A percentile compares a stretch with the other conserved stretches of the same genome.
Evolutionary conservation across 352 stramenopile genomes (phyloP).

Genomic region (Phytophthora foliorum): DNA sequence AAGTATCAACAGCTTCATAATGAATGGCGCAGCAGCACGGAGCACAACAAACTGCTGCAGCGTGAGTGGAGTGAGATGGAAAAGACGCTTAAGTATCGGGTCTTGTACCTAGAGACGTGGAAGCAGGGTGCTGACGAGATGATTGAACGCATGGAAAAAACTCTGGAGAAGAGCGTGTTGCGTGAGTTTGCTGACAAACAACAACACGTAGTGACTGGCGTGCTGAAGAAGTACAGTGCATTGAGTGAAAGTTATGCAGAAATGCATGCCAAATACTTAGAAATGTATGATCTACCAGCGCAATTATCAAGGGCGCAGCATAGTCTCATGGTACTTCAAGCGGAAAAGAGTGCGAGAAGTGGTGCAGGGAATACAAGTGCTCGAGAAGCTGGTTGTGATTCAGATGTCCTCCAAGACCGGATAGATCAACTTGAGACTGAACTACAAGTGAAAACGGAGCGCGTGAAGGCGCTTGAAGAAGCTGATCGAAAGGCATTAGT

Average conservation of each 20-base stretch:
- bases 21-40: constrained; percentile 47
- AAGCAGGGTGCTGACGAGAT: constrained; percentile 78
- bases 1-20: constrained; percentile 63
- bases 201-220: constrained; percentile 35
- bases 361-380: background rate
- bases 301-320: constrained; percentile 61
- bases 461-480: constrained; percentile 63
- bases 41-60: constrained; percentile 55
- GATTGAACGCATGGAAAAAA: constrained; percentile 70
- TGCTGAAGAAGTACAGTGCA: constrained; percentile 52
- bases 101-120: constrained; percentile 94
- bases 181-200: constrained; percentile 59
- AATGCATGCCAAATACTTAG: constrained; percentile 61
- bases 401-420: constrained; percentile 35
- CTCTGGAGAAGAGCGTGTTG: constrained; percentile 68
- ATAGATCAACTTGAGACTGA: constrained; percentile 67
- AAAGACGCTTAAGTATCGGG: constrained; percentile 84
- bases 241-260: constrained; percentile 56
- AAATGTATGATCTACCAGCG: constrained; percentile 53
- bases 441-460: constrained; percentile 46
- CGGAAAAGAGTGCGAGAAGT: constrained; percentile 34
- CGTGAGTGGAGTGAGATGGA: constrained; percentile 91
- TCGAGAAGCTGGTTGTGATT: background rate
- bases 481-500: constrained; percentile 11
- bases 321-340: constrained; percentile 58